Evolutionary conservation across 2,329 filamentous ascomycete genomes (phyloP), one percentile per base, ranked within the genome.

Genomic region (Claviceps citrina): DNA sequence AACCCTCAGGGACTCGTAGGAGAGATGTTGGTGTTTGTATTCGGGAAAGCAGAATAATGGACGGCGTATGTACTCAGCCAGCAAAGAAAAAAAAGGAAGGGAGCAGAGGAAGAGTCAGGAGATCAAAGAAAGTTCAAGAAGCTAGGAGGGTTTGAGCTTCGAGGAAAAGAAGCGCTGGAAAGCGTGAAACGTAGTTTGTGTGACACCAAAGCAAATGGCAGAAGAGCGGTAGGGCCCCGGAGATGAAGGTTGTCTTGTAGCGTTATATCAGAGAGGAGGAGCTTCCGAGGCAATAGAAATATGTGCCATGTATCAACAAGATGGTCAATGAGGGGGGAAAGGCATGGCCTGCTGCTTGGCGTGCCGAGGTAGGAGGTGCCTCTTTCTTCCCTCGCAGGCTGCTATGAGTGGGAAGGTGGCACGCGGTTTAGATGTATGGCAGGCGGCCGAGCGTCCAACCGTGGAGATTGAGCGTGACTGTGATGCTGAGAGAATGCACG

Each of bases 161-260:
- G 39, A 47, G 31, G 41, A 46, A 40, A 42, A 44, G 46, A 40
- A 44, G 28, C 40, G 38, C 40, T 44, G 40, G 26, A 48, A 43
- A 38, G 47, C 43, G 48, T 51, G 49, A 51, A 50, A 52, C 49
- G 48, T 43, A 39, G 42, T 35, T 40, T 31, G 50, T 51, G 50
- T 50, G 49, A 51, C 50, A 44, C 42, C 41, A 45, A 26, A 41
- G 30, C 44, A 45, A 43, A 43, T 42, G 41, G 42, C 31, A 37
- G 43, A 36, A 43, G 26, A 30, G 28, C 41, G 37, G 41, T 37
- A 43, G 37, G 33, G 36, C 32, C 15, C 13, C 24, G 10, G 22
- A 25, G 41, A 25, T 16, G 28, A 18, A 26, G 18, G 22, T 9
- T 13, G 20, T 16, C n/a, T 35, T 35, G 27, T 25, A 33, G 30